phyloP scores from a whole-genome alignment of 768 basidiomycete species.

The Collybia sp. region DNA sequence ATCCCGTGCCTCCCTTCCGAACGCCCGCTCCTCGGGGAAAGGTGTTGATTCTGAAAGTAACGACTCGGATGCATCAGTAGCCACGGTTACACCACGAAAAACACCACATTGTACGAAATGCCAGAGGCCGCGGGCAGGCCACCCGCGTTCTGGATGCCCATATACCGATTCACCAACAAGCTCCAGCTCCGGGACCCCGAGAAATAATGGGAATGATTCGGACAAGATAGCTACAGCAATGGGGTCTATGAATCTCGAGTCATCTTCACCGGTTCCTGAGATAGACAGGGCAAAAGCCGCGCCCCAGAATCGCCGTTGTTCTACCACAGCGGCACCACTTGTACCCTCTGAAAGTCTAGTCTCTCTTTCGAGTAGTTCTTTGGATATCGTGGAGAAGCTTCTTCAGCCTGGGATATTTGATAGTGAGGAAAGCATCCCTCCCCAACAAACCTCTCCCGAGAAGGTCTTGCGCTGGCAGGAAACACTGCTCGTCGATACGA shows the following conservation, averaged over 20 bases:
- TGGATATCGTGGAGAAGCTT: slow-evolving; percentile 41
- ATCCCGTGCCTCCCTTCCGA: slow-evolving; percentile 14
- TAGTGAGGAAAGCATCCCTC: slow-evolving; percentile 14
- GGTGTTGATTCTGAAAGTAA: not conserved
- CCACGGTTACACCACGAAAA: slow-evolving; percentile 40
- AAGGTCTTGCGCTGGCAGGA: slow-evolving; percentile 34
- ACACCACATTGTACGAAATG: slow-evolving; percentile 52
- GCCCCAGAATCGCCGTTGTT: slow-evolving; percentile 27
- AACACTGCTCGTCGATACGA: slow-evolving; percentile 10
- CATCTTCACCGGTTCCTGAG: slow-evolving; percentile 17
- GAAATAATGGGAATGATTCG: slow-evolving; percentile 6
- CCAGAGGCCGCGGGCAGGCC: slow-evolving; percentile 47
- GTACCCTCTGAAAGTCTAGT: slow-evolving; percentile 36
- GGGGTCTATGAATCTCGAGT: slow-evolving; percentile 39
- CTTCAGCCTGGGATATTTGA: slow-evolving; percentile 39
- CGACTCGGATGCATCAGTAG: not conserved
- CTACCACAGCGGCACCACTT: slow-evolving; percentile 16
- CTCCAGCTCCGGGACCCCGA: slow-evolving; percentile 3
- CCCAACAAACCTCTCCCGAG: slow-evolving; percentile 12
- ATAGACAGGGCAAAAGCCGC: slow-evolving; percentile 25
- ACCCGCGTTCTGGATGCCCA: slow-evolving; percentile 62
- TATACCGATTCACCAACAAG: slow-evolving; percentile 25
- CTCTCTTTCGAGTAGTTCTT: slow-evolving; percentile 45
- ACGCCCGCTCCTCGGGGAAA: slow-evolving; percentile 11
- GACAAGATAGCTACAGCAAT: slow-evolving; percentile 36